Conservation (phyloP, 1,284 basidiomycete genomes). For the Termitomyces sp. region DNA sequence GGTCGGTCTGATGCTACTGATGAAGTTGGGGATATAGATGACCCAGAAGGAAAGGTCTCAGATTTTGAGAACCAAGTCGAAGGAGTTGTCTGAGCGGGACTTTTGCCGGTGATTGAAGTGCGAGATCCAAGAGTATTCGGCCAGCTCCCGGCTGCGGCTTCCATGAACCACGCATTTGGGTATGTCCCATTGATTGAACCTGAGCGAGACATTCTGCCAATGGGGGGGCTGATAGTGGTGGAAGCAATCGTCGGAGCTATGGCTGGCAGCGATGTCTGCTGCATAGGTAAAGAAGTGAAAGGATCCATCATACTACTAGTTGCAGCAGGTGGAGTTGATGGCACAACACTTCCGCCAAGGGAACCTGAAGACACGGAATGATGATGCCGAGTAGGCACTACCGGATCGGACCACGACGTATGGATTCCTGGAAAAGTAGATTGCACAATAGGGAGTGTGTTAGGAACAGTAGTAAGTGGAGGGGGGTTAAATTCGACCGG, state of each 20-base stretch:
- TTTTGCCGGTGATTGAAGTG: neutral
- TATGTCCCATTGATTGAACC: constrained; percentile 57
- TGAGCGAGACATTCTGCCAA: constrained; percentile 59
- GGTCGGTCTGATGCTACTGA: constrained; percentile 25
- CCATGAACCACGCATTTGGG: constrained; percentile 29
- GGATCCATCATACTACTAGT: constrained; percentile 17
- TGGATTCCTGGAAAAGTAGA: constrained; percentile 32
- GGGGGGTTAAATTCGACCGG: constrained; percentile 22
- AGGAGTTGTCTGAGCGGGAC: constrained; percentile 5
- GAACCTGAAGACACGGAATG: constrained; percentile 38
- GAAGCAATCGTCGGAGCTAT: constrained; percentile 17
- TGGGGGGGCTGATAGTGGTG: constrained; percentile 31
- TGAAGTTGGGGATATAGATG: constrained; percentile 22
- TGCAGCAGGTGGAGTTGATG: constrained; percentile 16
- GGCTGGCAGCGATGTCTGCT: constrained; percentile 22
- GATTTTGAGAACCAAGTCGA: constrained; percentile 17
- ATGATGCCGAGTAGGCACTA: constrained; percentile 36
- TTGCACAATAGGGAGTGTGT: constrained; percentile 13
- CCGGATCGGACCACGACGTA: constrained; percentile 37
- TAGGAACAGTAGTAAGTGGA: constrained; percentile 15
- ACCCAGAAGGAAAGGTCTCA: constrained; percentile 14
- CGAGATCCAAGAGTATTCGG: constrained; percentile 9
- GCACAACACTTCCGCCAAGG: constrained; percentile 23
- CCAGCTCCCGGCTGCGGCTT: constrained; percentile 18
- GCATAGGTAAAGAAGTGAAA: constrained; percentile 18